These are phyloP conservation scores for Pseudocercospora musae DNA, from an alignment of 2,329 filamentous ascomycete species.

Conservation along the genomic window DNA sequence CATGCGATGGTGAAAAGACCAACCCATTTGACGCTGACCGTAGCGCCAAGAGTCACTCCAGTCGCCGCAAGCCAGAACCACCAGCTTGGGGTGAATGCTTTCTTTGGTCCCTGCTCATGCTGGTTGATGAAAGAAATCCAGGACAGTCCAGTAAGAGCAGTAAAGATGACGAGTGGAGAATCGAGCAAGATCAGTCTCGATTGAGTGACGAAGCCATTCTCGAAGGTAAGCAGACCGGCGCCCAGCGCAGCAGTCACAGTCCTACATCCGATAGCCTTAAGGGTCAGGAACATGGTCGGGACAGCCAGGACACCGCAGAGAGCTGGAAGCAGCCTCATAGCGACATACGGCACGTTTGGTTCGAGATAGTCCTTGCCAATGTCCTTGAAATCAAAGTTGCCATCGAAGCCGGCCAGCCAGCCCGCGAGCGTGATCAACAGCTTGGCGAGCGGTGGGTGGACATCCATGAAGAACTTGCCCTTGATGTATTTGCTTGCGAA, in stretches of 20 bases:
- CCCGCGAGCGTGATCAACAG: slow-evolving; percentile 92
- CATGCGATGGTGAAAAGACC: slow-evolving; percentile 97
- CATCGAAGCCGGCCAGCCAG: slow-evolving; percentile 91
- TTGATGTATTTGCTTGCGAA: slow-evolving; percentile 99
- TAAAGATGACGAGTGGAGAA: slow-evolving; percentile 89
- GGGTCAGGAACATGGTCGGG: slow-evolving; percentile 88
- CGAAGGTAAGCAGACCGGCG: slow-evolving; percentile 84
- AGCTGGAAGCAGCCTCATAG: slow-evolving; percentile 92
- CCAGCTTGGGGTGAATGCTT: slow-evolving; percentile 86
- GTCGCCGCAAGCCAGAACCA: slow-evolving; percentile 96
- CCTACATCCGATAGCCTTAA: slow-evolving; percentile 86
- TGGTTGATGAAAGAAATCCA: slow-evolving; percentile 96
- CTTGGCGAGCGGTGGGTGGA: slow-evolving; percentile 96
- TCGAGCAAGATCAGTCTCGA: slow-evolving; percentile 94
- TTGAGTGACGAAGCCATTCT: slow-evolving; percentile 93
- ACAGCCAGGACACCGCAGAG: slow-evolving; percentile 84
- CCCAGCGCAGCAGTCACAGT: slow-evolving; percentile 81
- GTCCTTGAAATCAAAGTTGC: slow-evolving; percentile 97
- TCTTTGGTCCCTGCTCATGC: slow-evolving; percentile 84
- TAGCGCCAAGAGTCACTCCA: slow-evolving; percentile 83
- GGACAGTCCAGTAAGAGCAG: slow-evolving; percentile 82
- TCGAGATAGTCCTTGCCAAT: slow-evolving; percentile 98
- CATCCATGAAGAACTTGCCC: slow-evolving; percentile 99
- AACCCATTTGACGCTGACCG: slow-evolving; percentile 97
- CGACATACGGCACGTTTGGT: slow-evolving; percentile 90